Conservation (phyloP, 345 rosid genomes). For the Eucalyptus microcorys region DNA sequence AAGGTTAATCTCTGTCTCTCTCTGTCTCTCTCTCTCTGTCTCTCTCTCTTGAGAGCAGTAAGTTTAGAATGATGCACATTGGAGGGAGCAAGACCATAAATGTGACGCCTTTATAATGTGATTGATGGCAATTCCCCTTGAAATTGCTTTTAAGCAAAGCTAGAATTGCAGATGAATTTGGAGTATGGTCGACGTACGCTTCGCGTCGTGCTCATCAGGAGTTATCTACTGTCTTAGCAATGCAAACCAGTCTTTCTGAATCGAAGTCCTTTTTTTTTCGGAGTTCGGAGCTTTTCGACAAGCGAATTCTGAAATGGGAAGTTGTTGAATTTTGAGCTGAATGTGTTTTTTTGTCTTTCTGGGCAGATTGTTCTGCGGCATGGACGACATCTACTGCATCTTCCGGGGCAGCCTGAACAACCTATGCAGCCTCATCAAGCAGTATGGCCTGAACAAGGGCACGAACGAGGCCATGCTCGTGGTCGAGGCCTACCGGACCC, state of each 20-base stretch:
- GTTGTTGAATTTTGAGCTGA: not conserved
- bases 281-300: not conserved
- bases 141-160: not conserved
- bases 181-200: not conserved
- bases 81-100: not conserved
- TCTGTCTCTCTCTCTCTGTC: too few species aligned
- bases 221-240: not conserved
- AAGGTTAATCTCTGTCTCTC: slow-evolving; percentile 41
- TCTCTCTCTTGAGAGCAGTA: not conserved
- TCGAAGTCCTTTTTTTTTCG: not conserved
- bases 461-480: slow-evolving; percentile 53
- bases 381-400: slow-evolving; percentile 41
- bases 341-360: not conserved
- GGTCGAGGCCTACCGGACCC: slow-evolving; percentile 56
- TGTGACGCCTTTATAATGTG: not conserved
- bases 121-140: not conserved
- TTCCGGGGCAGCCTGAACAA: slow-evolving; percentile 54
- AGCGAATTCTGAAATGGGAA: not conserved
- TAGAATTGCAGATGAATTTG: not conserved
- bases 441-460: slow-evolving; percentile 52
- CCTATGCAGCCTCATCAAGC: slow-evolving; percentile 34
- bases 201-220: not conserved
- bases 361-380: slow-evolving; percentile 52
- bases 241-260: not conserved
- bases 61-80: not conserved